Evolutionary conservation across 2,329 filamentous ascomycete genomes (phyloP), one percentile per base, ranked within the genome.

Genomic region (Fonsecaea erecta): DNA sequence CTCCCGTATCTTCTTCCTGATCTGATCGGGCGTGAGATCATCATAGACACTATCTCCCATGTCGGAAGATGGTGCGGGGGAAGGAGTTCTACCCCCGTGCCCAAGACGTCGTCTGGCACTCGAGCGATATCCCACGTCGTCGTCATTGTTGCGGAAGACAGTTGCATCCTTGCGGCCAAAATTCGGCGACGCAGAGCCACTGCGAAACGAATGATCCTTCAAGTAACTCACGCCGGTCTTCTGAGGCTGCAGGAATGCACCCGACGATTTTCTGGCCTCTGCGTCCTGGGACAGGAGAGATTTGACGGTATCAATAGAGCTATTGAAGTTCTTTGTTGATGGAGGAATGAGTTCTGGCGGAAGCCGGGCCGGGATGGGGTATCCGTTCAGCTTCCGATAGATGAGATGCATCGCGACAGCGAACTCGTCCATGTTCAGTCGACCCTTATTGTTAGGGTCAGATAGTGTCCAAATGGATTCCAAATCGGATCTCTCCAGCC

Each of bases 331-430:
- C 69, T 94, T 88, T 11, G 94, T 97, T 1, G 95, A 98, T 1
- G 95, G 95, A 24, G 95, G 95, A 6, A 98, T 89, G 66, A 99
- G 86, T 81, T 99, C 95, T 0, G 95, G 88, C 8, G 95, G 95
- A 11, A 99, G 84, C 52, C 90, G 89, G 73, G 88, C 91, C 16
- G 95, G 95, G 34, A 98, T 84, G 1, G 94, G 93, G 74, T 98
- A 98, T 37, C 94, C 94, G 73, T 99, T 98, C 60, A 99, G 85
- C 76, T 96, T 97, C 73, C 95, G 87, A 80, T 99, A 99, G 73
- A 99, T 99, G 79, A 99, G 82, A 84, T 99, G 95, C 95, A 99
- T 99, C 9, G 93, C 93, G 59, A 99, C 94, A 8, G 95, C 93
- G 75, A 99, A 99, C 75, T 99, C 95, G 75, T 99, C 95, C 74